Evolutionary conservation across 768 basidiomycete genomes (phyloP).

Genomic region (Suillus bovinus): DNA sequence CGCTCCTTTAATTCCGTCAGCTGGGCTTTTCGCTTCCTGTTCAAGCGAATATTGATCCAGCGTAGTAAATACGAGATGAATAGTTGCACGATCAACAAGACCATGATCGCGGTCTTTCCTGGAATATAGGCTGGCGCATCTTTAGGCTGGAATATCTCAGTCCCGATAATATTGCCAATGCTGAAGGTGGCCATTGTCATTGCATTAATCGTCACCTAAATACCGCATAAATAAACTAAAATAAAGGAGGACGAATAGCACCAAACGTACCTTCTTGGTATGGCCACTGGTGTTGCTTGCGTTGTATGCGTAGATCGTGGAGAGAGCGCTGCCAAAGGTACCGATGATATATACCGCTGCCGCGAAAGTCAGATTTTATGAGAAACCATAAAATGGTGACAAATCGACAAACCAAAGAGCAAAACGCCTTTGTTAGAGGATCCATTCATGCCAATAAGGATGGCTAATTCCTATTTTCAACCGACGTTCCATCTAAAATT

Average conservation of each 20-base stretch:
- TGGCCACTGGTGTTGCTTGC: constrained; percentile 64
- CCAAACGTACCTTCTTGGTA: constrained; percentile 54
- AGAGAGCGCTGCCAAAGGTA: constrained; percentile 61
- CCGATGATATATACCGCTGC: constrained; percentile 50
- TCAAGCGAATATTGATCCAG: constrained; percentile 55
- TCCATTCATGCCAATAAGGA: constrained; percentile 55
- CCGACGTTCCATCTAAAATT: background rate
- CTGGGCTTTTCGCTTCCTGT: constrained; percentile 42
- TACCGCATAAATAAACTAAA: background rate
- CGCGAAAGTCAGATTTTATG: constrained; percentile 3
- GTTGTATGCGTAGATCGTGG: constrained; percentile 63
- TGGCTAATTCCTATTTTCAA: constrained; percentile 29
- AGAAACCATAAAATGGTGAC: background rate
- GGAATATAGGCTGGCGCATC: constrained; percentile 65
- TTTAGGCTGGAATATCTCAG: constrained; percentile 61
- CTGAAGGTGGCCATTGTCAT: constrained; percentile 57
- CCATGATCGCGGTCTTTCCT: constrained; percentile 66
- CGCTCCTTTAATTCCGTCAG: constrained; percentile 46
- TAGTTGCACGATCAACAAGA: constrained; percentile 55
- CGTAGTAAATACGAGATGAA: constrained; percentile 48
- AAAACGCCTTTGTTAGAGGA: constrained; percentile 50
- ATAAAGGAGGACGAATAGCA: background rate
- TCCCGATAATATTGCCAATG: constrained; percentile 62
- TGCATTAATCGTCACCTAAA: constrained; percentile 56
- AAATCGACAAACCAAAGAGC: constrained; percentile 48